These are phyloP conservation scores for Magnaporthales sp. DNA, from an alignment of 2,329 filamentous ascomycete species.

Conservation along the genomic window DNA sequence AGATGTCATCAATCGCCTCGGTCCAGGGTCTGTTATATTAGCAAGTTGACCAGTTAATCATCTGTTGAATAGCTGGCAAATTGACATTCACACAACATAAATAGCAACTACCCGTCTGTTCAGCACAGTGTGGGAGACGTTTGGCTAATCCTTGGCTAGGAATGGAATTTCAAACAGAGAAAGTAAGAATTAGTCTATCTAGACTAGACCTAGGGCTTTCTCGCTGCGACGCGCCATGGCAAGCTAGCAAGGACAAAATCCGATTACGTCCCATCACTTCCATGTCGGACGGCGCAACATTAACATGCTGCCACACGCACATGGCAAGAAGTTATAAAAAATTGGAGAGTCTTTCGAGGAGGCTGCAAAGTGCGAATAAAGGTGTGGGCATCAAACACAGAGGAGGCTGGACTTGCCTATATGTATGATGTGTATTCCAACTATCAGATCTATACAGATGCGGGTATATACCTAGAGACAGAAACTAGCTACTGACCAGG, in stretches of 20 bases:
- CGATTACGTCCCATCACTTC: neutral
- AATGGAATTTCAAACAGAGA: neutral
- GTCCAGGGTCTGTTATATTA: neutral
- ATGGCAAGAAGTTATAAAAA: neutral
- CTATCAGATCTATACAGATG: too few species aligned
- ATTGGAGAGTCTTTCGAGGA: neutral
- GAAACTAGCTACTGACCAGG: too few species aligned
- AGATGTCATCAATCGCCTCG: neutral
- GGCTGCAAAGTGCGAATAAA: neutral
- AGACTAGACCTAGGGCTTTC: too few species aligned
- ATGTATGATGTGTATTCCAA: neutral
- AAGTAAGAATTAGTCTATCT: neutral
- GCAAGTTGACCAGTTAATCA: neutral
- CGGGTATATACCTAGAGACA: too few species aligned
- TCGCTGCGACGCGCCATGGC: neutral
- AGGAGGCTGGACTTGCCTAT: too few species aligned
- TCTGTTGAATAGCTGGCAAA: too few species aligned
- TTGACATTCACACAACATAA: neutral
- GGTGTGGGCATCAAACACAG: neutral
- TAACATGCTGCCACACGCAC: neutral
- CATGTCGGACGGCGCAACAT: neutral
- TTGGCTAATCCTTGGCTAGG: neutral
- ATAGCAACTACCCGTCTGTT: neutral
- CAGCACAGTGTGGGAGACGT: neutral
- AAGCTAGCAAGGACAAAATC: neutral